Base-by-base conservation (phyloP, 768 basidiomycete genomes). In the Pulveroboletus ravenelii region DNA sequence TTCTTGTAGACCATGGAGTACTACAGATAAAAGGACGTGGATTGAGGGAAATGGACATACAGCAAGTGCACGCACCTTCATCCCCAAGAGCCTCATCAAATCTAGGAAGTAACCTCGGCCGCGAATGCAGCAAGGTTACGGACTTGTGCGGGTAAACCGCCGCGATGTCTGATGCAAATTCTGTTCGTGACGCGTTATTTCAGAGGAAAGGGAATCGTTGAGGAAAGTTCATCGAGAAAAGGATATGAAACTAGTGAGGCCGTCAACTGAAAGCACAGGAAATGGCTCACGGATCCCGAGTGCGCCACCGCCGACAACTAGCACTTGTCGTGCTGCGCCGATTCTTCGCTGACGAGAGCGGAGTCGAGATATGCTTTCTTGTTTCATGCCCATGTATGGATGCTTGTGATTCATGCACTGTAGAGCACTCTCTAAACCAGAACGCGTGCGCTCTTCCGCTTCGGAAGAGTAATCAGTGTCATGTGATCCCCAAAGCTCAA, bases 251-350 rank as follows among this genome's bases (percentile, higher is more conserved):
- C 23, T 9, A 3, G 30, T 23, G 37, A 38, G 32, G 1, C 23
- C 12, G 7, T 14, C 17, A n/a, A 32, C 15, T 35, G 2, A 32
- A 27, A 20, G 14, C 6, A 35, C 4, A 2, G 29, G 37, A 37
- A 27, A 18, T 23, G 25, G 74, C 81, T 57, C 61, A 85, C 84
- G 83, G 25, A 88, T 79, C 3, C 86, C 87, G 9, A 88, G 75
- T 1, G 87, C 83, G 1, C 87, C 87, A 10, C 84, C 86, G 2
- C 87, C 87, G 3, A 87, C 76, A 13, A 88, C 75, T 7, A 87
- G 74, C 4, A 89, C 73, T 37, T 73, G 78, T 1, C 63, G 67
- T 0, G 82, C 74, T 3, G 61, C 65, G 46, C 75, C 66, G 43
- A 88, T 71, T 4, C 68, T 63, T 30, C 62, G 61, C 58, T 85